phyloP scores from a whole-genome alignment of 352 stramenopile species.

The Globisporangium spinosum region DNA sequence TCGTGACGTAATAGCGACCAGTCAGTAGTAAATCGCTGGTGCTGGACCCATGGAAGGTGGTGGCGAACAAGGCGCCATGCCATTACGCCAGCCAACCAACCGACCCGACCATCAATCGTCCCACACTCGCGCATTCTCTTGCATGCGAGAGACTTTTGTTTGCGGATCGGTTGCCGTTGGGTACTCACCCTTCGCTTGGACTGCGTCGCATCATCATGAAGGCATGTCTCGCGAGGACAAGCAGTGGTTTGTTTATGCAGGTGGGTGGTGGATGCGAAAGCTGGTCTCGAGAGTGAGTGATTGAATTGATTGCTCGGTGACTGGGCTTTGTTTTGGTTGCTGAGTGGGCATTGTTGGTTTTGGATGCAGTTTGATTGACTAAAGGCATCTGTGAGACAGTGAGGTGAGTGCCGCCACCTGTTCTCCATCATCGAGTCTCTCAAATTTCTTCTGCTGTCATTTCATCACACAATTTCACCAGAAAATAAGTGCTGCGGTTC shows the following conservation, averaged over 20 bases:
- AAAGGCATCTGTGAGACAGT: background rate
- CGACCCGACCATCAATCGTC: background rate
- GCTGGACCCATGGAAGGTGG: background rate
- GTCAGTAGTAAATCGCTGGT: background rate
- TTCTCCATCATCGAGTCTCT: background rate
- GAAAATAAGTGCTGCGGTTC: background rate
- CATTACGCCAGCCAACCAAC: background rate
- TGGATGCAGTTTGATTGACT: background rate
- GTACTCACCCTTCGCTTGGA: background rate
- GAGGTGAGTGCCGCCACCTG: background rate
- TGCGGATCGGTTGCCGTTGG: background rate
- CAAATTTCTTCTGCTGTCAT: background rate
- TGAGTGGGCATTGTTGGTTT: background rate
- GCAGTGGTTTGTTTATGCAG: conserved; percentile 1
- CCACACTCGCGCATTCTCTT: background rate
- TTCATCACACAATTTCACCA: background rate
- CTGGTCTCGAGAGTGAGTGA: background rate
- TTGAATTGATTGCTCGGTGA: conserved; percentile 3
- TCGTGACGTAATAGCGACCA: background rate
- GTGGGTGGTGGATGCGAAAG: background rate
- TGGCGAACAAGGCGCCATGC: background rate
- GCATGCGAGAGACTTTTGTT: conserved; percentile 1
- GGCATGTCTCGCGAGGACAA: background rate
- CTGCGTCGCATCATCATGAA: background rate
- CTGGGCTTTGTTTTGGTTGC: background rate